phyloP scores from a whole-genome alignment of 2,329 filamentous ascomycete species.

The Fusarium sp. region DNA sequence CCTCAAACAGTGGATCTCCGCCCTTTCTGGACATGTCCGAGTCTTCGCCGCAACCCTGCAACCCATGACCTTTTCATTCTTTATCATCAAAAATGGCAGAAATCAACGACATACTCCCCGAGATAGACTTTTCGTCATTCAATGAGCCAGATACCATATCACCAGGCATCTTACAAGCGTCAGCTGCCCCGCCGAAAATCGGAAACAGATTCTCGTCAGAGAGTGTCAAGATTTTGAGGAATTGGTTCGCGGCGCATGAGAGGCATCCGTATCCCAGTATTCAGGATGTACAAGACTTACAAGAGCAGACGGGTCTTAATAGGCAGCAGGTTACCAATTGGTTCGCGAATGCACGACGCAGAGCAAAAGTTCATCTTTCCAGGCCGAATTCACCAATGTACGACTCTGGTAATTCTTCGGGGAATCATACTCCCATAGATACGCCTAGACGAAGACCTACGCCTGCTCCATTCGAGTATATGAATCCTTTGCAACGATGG shows the following conservation, averaged over 20 bases:
- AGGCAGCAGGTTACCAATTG: slow-evolving; percentile 86
- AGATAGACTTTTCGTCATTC: background rate
- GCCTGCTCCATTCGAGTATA: slow-evolving; percentile 48
- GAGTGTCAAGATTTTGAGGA: slow-evolving; percentile 68
- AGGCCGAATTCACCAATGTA: slow-evolving; percentile 41
- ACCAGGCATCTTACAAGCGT: slow-evolving; percentile 24
- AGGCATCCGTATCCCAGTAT: slow-evolving; percentile 86
- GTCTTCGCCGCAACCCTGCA: slow-evolving; percentile 23
- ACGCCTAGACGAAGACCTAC: slow-evolving; percentile 61
- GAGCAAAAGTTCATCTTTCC: slow-evolving; percentile 70
- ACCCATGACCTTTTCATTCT: slow-evolving; percentile 21
- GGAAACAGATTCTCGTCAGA: slow-evolving; percentile 33
- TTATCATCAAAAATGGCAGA: slow-evolving; percentile 9
- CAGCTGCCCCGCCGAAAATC: slow-evolving; percentile 31
- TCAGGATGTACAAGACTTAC: slow-evolving; percentile 79
- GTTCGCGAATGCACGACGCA: slow-evolving; percentile 85
- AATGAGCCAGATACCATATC: slow-evolving; percentile 18
- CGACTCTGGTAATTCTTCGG: slow-evolving; percentile 26
- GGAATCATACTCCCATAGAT: slow-evolving; percentile 57
- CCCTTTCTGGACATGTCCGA: slow-evolving; percentile 36
- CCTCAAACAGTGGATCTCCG: slow-evolving; percentile 32
- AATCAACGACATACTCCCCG: background rate
- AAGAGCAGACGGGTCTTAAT: slow-evolving; percentile 78
- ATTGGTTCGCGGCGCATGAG: slow-evolving; percentile 80
- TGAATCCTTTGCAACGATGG: slow-evolving; percentile 49